Percentiles rank a stretch among this genome's conserved stretches.
These are phyloP conservation scores for Polyporus arcularius DNA, from an alignment of 768 basidiomycete species.

Conservation along the genomic window DNA sequence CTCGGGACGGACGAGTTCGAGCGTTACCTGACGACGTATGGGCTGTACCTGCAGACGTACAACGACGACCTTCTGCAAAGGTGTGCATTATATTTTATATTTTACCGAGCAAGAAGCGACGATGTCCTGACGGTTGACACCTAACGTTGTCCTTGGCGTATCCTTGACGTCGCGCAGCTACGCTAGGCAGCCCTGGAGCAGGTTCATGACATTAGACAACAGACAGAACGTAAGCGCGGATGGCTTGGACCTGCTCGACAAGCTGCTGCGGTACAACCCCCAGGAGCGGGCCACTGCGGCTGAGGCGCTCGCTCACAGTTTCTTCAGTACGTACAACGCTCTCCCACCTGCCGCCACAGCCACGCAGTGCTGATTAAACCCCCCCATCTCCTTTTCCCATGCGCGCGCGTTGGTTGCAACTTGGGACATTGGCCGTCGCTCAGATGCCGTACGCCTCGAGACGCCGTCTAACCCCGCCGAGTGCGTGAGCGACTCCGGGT, in stretches of 20 bases:
- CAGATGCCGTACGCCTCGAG: conserved; percentile 32
- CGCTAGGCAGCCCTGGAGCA: conserved; percentile 89
- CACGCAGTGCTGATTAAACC: background rate
- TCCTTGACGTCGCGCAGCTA: conserved; percentile 52
- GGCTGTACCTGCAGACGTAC: conserved; percentile 88
- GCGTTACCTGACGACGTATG: conserved; percentile 88
- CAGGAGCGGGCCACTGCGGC: conserved; percentile 93
- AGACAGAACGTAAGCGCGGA: conserved; percentile 93
- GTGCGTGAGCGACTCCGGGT: conserved; percentile 34
- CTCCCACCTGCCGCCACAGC: background rate
- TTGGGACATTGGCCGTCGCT: background rate
- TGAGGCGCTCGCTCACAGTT: conserved; percentile 88
- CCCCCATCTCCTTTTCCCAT: background rate
- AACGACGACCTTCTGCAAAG: conserved; percentile 91
- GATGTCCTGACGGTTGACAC: too few species aligned
- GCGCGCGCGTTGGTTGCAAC: background rate
- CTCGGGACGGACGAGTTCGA: conserved; percentile 95
- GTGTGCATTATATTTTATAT: conserved; percentile 37
- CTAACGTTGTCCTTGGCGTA: background rate
- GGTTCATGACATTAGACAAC: conserved; percentile 92
- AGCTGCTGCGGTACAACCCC: conserved; percentile 93
- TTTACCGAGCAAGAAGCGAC: too few species aligned
- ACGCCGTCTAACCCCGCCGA: conserved; percentile 30
- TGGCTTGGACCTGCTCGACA: conserved; percentile 93
- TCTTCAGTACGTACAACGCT: conserved; percentile 63